Conservation (phyloP, 352 stramenopile species). For the Globisporangium mamillatum region DNA sequence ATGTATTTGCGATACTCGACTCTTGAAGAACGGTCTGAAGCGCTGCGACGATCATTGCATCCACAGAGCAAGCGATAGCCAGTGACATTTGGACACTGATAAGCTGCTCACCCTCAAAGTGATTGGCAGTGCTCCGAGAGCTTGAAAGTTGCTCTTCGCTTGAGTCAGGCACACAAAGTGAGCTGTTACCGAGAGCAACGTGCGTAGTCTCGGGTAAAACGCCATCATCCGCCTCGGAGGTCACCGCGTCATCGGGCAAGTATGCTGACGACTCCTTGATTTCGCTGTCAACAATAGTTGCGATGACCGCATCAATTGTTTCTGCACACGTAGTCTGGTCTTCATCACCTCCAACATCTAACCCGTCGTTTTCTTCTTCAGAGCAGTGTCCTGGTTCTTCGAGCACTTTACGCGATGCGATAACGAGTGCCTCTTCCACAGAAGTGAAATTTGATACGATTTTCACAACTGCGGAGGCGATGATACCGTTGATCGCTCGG, state of each 20-base stretch:
- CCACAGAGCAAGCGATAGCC: conserved; percentile 25
- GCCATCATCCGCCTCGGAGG: neutral
- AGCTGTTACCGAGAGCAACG: neutral
- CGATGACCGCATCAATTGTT: neutral
- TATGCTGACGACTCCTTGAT: neutral
- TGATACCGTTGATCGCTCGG: conserved; percentile 27
- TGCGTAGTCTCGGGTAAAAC: neutral
- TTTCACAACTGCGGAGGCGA: conserved; percentile 27
- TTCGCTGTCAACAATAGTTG: too few relatives aligned
- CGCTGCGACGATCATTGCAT: conserved; percentile 24
- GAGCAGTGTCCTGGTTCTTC: neutral
- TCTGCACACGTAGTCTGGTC: neutral
- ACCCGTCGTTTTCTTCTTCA: neutral
- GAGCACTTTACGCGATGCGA: neutral
- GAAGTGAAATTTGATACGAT: conserved; percentile 19
- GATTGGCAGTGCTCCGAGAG: neutral
- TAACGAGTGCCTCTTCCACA: neutral
- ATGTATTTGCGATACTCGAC: too few relatives aligned
- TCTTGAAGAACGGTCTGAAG: conserved; percentile 5
- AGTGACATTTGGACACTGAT: conserved; percentile 25
- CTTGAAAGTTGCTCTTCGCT: neutral
- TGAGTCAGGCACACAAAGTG: neutral
- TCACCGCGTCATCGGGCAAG: neutral
- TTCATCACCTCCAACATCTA: too few relatives aligned
- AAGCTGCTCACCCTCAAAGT: neutral